phyloP scores from a whole-genome alignment of 495 filamentous ascomycete species.

The Filosporella fistucella region DNA sequence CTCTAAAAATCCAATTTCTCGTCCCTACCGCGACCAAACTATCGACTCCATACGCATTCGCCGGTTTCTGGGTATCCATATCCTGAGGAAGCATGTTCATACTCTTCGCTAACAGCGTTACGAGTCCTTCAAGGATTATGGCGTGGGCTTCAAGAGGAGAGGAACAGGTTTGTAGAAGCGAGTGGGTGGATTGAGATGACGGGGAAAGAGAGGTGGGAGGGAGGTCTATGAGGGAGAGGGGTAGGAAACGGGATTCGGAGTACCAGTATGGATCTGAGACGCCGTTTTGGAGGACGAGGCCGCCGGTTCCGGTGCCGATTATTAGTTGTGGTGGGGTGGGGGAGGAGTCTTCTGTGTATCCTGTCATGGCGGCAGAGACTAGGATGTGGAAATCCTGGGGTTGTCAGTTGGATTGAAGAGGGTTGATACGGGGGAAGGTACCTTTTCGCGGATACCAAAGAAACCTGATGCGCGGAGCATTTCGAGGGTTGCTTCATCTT shows the following conservation, averaged over 20 bases:
- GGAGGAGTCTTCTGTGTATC: neutral
- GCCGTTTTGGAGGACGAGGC: constrained; percentile 9
- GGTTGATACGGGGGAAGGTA: no score
- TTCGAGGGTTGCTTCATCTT: constrained; percentile 12
- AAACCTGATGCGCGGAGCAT: constrained; percentile 15
- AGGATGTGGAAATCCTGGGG: constrained; percentile 13
- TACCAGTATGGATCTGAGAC: constrained; percentile 6
- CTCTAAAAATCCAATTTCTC: constrained; percentile 46
- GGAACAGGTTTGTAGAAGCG: constrained; percentile 13
- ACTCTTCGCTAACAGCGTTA: constrained; percentile 28
- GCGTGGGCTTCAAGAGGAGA: constrained; percentile 24
- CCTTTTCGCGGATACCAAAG: constrained; percentile 6
- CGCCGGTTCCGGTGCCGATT: constrained; percentile 14
- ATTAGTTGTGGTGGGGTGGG: constrained; percentile 12
- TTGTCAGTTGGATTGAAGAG: no score
- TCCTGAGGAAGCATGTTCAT: constrained; percentile 33
- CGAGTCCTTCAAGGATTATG: constrained; percentile 29
- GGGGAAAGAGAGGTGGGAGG: constrained; percentile 1
- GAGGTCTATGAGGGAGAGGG: constrained; percentile 8
- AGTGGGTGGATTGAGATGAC: constrained; percentile 4
- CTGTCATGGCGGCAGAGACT: constrained; percentile 15
- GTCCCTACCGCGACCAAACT: constrained; percentile 50
- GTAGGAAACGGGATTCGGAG: constrained; percentile 4
- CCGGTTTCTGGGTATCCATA: constrained; percentile 32
- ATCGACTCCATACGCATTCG: constrained; percentile 47